These are phyloP conservation scores for Phragmites australis DNA, from an alignment of 176 grass and related monocot species.

Conservation along the genomic window DNA sequence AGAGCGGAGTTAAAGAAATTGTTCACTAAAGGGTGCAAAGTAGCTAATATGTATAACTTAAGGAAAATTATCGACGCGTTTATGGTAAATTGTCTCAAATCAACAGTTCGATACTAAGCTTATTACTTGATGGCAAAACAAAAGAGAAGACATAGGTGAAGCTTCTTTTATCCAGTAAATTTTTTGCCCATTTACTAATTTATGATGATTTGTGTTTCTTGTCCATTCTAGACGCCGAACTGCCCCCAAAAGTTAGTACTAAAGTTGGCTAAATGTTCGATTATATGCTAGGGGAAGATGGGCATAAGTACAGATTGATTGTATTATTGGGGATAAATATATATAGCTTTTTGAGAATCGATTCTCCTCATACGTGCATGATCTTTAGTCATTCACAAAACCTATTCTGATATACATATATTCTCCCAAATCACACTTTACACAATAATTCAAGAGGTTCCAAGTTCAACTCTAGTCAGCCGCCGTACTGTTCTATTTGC, in stretches of 20 bases:
- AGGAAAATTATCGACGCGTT: not conserved
- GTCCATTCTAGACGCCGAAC: conserved; percentile 40
- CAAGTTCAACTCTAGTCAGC: conserved; percentile 60
- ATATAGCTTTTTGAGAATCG: conserved; percentile 43
- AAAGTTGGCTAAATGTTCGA: conserved; percentile 41
- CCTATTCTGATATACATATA: conserved; percentile 65
- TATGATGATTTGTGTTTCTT: conserved; percentile 10
- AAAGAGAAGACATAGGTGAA: not conserved
- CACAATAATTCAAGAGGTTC: conserved; percentile 83
- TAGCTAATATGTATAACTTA: not conserved
- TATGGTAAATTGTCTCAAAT: not conserved
- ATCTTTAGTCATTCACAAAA: conserved; percentile 51
- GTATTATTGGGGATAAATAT: conserved; percentile 69
- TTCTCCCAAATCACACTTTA: conserved; percentile 72
- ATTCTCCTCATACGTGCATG: conserved; percentile 70
- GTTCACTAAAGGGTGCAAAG: not conserved
- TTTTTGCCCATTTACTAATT: conserved; percentile 27
- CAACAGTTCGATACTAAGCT: conserved; percentile 8
- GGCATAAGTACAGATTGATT: conserved; percentile 37
- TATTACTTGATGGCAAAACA: conserved; percentile 7
- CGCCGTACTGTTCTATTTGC: conserved; percentile 30
- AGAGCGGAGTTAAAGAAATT: not conserved
- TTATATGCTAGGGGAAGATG: conserved; percentile 44
- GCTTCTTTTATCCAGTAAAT: conserved; percentile 24
- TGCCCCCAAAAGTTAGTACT: conserved; percentile 38